Evolutionary conservation across 345 rosid genomes (phyloP), one percentile per base, ranked within the genome.

Genomic region (Arabidopsis suecica): DNA sequence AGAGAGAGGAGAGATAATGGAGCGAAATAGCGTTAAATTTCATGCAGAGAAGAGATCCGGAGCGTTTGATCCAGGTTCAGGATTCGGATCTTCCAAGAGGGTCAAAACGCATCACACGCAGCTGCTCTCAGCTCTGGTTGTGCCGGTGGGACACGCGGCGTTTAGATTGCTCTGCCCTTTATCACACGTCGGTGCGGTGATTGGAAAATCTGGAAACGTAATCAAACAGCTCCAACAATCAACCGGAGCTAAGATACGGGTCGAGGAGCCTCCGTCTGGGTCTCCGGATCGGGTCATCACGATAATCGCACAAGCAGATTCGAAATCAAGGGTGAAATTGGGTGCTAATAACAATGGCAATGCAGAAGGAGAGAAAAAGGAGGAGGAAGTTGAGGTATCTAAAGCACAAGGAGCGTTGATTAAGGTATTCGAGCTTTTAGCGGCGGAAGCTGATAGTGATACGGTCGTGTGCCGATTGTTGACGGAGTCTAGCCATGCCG

Each of bases 401-500:
- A 89, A 83, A 75, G 98, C 80, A 64, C 98, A 91, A 85, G 93
- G 86, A 78, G 97, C 88, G 13, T 54, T 93, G 80, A 56, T 93
- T 66, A 87, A 75, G 84, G 93, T 93, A 59, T 93, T 88, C 78
- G 96, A 87, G 75, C 90, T 90, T 88, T 56, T 72, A 14, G 82
- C 75, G 1, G 59, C 82, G 44, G 79, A 77, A 67, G 66, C 45
- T 1, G 82, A 80, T 8, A 65, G 71, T 38, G 84, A 83, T 42
- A 71, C 86, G 72, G 88, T 91, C 28, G 86, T 93, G 3, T 91
- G 97, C 71, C 68, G 97, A 73, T 58, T 91, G 78, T 69, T 93
- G 85, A 89, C 91, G 28, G 93, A 87, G 79, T 85, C 82, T 23
- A 86, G 49, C 61, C 95, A 91, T 64, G 93, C 76, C 0, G 93